Conservation (phyloP, 164 flowering plant genomes). For the Magnolia sinica region DNA sequence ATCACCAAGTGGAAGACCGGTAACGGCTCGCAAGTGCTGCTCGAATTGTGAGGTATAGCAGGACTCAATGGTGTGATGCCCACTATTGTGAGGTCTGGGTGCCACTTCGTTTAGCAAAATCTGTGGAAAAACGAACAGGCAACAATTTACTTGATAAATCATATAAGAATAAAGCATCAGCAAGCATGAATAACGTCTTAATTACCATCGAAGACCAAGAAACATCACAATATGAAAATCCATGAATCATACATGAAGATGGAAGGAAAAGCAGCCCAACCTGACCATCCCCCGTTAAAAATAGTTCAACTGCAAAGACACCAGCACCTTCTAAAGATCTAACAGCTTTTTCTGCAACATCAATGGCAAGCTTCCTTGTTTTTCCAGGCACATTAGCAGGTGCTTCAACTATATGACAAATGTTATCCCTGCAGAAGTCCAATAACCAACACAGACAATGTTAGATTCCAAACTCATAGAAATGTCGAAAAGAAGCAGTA, state of each 20-base stretch:
- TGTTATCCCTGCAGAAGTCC: conserved; percentile 60
- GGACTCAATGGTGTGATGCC: conserved; percentile 93
- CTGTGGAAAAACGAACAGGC: conserved; percentile 29
- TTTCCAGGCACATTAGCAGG: conserved; percentile 85
- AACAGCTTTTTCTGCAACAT: conserved; percentile 79
- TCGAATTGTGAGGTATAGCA: conserved; percentile 91
- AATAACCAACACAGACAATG: conserved; percentile 7
- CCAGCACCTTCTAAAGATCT: conserved; percentile 96
- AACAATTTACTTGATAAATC: not conserved
- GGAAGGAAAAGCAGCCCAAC: conserved; percentile 27
- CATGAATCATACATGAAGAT: not conserved
- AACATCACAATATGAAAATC: not conserved
- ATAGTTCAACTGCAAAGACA: conserved; percentile 92
- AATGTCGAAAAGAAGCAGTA: not conserved
- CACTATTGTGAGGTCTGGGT: conserved; percentile 98
- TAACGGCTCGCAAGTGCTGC: conserved; percentile 90
- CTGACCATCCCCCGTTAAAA: conserved; percentile 78
- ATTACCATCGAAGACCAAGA: not conserved
- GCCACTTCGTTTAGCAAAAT: conserved; percentile 94
- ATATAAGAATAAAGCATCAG: not conserved
- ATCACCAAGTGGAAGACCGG: conserved; percentile 96
- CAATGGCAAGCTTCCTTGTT: conserved; percentile 58
- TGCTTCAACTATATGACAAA: conserved; percentile 89
- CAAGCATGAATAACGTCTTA: not conserved
- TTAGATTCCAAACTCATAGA: not conserved